Conservation (phyloP, 176 grass and related monocot species). For the Calamus simplicifolius region DNA sequence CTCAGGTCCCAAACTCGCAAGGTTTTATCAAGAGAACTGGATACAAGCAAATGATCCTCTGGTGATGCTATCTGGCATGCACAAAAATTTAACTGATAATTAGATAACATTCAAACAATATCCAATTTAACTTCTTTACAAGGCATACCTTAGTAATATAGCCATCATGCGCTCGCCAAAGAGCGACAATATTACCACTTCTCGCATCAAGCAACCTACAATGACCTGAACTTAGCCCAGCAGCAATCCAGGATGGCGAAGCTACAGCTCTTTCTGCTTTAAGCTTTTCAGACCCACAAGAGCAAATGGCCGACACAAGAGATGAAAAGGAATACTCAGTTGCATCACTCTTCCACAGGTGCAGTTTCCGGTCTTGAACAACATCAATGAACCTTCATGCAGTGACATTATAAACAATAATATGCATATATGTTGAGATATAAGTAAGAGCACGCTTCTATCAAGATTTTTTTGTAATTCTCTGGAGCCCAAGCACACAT, state of each 20-base stretch:
- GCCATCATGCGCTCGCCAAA: constrained; percentile 87
- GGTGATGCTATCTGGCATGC: constrained; percentile 54
- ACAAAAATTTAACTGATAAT: constrained; percentile 8
- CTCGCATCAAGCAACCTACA: constrained; percentile 77
- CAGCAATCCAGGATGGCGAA: constrained; percentile 60
- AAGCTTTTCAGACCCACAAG: constrained; percentile 63
- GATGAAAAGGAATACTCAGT: constrained; percentile 83
- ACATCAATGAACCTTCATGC: constrained; percentile 87
- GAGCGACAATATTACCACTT: constrained; percentile 64
- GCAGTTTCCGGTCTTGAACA: constrained; percentile 64
- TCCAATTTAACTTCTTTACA: too few relatives aligned
- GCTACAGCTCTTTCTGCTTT: constrained; percentile 24
- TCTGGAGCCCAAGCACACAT: too few relatives aligned
- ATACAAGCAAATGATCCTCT: constrained; percentile 84
- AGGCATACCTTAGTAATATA: constrained; percentile 81
- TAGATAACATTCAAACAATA: too few relatives aligned
- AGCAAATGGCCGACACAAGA: constrained; percentile 87
- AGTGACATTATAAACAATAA: constrained; percentile 19
- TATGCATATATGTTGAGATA: neutral
- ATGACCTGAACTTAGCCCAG: constrained; percentile 85
- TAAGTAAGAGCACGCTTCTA: too few relatives aligned
- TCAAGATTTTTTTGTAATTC: too few relatives aligned
- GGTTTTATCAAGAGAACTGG: constrained; percentile 91
- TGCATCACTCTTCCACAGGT: constrained; percentile 74
- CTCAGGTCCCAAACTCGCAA: constrained; percentile 90